Conservation (phyloP, 768 basidiomycete species). For the Boletus pseudo-olivaceus region DNA sequence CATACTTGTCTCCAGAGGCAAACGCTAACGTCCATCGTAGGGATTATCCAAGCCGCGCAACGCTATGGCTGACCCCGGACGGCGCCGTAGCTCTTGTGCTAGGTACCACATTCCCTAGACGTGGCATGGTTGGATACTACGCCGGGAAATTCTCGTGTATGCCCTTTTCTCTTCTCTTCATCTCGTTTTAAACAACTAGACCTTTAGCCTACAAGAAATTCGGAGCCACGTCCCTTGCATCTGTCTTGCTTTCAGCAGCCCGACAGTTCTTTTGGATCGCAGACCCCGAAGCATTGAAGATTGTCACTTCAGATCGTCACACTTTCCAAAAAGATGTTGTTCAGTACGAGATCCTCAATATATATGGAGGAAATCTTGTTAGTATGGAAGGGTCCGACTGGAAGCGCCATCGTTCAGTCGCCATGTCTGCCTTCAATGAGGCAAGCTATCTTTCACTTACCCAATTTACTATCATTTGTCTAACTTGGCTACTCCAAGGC, state of each 20-base stretch:
- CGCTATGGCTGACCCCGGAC: slow-evolving; percentile 35
- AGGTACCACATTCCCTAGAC: slow-evolving; percentile 34
- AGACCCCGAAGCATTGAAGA: slow-evolving; percentile 42
- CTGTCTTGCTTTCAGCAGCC: slow-evolving; percentile 31
- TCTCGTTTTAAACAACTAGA: not conserved
- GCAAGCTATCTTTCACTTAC: slow-evolving; percentile 17
- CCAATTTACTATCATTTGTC: not conserved
- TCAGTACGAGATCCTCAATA: slow-evolving; percentile 40
- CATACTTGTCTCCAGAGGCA: not conserved
- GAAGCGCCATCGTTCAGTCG: slow-evolving; percentile 43
- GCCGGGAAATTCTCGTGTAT: slow-evolving; percentile 36
- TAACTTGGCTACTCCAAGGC: slow-evolving; percentile 26
- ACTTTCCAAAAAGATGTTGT: slow-evolving; percentile 40
- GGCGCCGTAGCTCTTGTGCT: slow-evolving; percentile 22
- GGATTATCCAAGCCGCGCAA: slow-evolving; percentile 15
- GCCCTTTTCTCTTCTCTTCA: slow-evolving; percentile 2
- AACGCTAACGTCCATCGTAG: slow-evolving; percentile 2
- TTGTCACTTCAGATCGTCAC: slow-evolving; percentile 30
- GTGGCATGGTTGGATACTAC: slow-evolving; percentile 33
- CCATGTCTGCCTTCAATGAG: slow-evolving; percentile 51
- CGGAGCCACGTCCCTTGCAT: slow-evolving; percentile 38
- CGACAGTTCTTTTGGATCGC: slow-evolving; percentile 40
- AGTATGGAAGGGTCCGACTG: slow-evolving; percentile 43
- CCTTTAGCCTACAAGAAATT: slow-evolving; percentile 37
- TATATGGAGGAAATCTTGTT: slow-evolving; percentile 47